These are phyloP conservation scores for Yamadazyma buinensis DNA, from an alignment of 1,139 yeast species.

Conservation along the genomic window DNA sequence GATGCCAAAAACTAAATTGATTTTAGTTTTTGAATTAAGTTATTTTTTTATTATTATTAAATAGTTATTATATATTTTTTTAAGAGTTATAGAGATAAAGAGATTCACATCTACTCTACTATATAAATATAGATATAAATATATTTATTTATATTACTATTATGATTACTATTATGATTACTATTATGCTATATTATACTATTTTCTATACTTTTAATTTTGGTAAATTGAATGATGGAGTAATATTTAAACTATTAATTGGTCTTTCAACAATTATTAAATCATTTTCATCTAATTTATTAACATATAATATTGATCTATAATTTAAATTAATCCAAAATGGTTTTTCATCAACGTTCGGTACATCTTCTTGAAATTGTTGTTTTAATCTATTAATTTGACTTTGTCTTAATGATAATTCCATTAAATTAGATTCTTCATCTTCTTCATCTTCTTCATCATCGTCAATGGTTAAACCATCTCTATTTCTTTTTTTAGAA, in stretches of 20 bases:
- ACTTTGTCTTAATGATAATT: constrained; percentile 28
- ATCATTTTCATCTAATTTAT: constrained; percentile 51
- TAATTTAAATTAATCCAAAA: constrained; percentile 80
- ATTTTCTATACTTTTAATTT: constrained; percentile 53
- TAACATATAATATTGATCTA: constrained; percentile 64
- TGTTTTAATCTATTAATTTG: constrained; percentile 27
- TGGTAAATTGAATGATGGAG: constrained; percentile 76
- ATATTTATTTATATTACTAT: too few relatives aligned
- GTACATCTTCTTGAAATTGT: constrained; percentile 21
- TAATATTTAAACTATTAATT: constrained; percentile 49
- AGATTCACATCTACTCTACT: too few relatives aligned
- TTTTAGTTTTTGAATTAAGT: background rate
- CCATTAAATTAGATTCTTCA: constrained; percentile 29
- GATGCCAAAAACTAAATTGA: constrained; percentile 1
- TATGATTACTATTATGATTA: too few relatives aligned
- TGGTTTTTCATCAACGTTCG: constrained; percentile 29
- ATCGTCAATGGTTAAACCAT: constrained; percentile 52
- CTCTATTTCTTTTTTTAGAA: constrained; percentile 57
- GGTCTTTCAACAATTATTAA: constrained; percentile 79
- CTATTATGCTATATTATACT: too few relatives aligned
- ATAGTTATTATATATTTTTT: background rate
- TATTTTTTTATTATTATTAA: background rate
- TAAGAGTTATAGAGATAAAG: background rate
- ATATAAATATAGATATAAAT: too few relatives aligned
- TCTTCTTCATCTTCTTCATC: constrained; percentile 26